Evolutionary conservation across 2,329 filamentous ascomycete genomes (phyloP), one percentile per base, ranked within the genome.

Genomic region (Trichophyton equinum): DNA sequence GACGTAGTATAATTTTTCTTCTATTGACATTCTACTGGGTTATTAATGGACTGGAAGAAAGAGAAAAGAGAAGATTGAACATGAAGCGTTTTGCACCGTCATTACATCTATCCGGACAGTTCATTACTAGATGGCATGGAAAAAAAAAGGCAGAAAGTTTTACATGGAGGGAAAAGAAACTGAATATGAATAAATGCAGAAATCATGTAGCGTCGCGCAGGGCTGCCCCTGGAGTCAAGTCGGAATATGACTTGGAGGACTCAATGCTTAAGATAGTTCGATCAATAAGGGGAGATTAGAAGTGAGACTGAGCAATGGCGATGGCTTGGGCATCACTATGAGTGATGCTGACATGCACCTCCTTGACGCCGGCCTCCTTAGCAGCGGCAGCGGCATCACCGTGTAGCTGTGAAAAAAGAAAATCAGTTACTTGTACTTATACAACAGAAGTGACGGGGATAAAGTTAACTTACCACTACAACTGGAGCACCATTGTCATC

Each of bases 281-380:
- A 25, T 8, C 8, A 46, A 8, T 46, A 46, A 22, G n/a, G 42
- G 9, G 49, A 11, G 13, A 33, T 33, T 59, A 59, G 57, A 59
- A 59, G 42, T 59, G 22, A n/a, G 57, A 59, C 63, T 95, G 87
- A 1, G 95, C 94, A 69, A 99, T 89, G 53, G 94, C 92, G 70
- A 97, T 91, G 63, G 94, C 91, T 76, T 99, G 94, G 62, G 82
- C 86, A 68, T 97, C 92, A 44, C 88, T 94, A 77, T 99, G 95
- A 68, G 92, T 96, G 71, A 99, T 96, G 71, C 91, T 96, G 67
- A 99, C 88, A 66, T 82, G 92, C 65, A 97, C 86, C 60, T 85
- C 85, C 80, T 92, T 95, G 49, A 97, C 85, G 64, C 91, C 90
- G 27, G 87, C 90, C 73, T 89, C 82, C 73, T 87, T 85, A n/a